A percentile compares a stretch with the other conserved stretches of the same genome.
Conservation (phyloP, 106 monocot genomes). For the Dendrobium catenatum region DNA sequence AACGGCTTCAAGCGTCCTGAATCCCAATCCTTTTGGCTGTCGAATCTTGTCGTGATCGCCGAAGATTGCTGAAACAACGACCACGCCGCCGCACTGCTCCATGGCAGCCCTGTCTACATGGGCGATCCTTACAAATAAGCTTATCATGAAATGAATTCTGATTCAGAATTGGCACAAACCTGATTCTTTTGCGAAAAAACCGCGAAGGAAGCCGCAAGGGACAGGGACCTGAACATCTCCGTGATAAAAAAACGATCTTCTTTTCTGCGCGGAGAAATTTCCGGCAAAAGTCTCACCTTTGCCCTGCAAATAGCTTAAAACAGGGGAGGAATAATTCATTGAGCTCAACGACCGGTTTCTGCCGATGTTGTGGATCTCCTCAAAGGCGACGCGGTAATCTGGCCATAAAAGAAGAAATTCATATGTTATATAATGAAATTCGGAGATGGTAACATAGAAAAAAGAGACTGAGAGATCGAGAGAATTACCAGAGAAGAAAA, state of each 20-base stretch:
- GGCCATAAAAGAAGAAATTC: neutral
- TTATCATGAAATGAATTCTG: neutral
- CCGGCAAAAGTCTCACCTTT: slow-evolving; percentile 45
- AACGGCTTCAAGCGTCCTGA: slow-evolving; percentile 36
- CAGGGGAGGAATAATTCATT: slow-evolving; percentile 14
- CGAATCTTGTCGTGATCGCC: slow-evolving; percentile 83
- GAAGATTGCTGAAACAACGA: slow-evolving; percentile 70
- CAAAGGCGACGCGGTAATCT: slow-evolving; percentile 48
- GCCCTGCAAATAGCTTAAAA: slow-evolving; percentile 37
- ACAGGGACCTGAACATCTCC: slow-evolving; percentile 15
- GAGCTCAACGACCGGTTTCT: slow-evolving; percentile 11
- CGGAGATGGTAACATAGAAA: neutral
- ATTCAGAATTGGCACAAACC: slow-evolving; percentile 32
- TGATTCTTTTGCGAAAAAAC: slow-evolving; percentile 48
- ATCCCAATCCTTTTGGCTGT: slow-evolving; percentile 69
- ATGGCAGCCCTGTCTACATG: slow-evolving; percentile 63
- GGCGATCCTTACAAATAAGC: neutral
- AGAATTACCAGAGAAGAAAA: slow-evolving; percentile 51
- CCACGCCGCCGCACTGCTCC: slow-evolving; percentile 66
- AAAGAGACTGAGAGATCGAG: neutral
- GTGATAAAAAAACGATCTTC: slow-evolving; percentile 51
- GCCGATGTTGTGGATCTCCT: slow-evolving; percentile 43
- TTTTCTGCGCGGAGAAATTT: slow-evolving; percentile 44
- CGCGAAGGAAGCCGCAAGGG: slow-evolving; percentile 75
- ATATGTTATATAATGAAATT: neutral